Conservation (phyloP, 2,329 filamentous ascomycete genomes). For the Botrytis tulipae region DNA sequence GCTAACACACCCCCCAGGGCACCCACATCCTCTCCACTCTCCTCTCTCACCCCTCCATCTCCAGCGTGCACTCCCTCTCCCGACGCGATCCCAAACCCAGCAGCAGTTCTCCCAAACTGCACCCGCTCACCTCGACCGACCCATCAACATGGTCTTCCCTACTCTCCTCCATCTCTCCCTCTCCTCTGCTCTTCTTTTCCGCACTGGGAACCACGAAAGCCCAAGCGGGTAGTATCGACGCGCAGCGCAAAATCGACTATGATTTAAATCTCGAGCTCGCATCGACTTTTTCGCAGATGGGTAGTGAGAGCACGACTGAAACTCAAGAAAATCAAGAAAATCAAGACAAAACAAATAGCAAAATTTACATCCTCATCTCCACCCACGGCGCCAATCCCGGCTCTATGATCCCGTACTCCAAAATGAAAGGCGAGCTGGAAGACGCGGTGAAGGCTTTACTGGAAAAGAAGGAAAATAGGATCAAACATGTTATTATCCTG, state of each 20-base stretch:
- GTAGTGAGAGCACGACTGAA: slow-evolving; percentile 39
- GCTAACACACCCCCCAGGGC: slow-evolving; percentile 45
- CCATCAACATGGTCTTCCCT: slow-evolving; percentile 64
- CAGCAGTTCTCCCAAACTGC: slow-evolving; percentile 53
- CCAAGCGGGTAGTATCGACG: slow-evolving; percentile 70
- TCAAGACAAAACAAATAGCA: slow-evolving; percentile 53
- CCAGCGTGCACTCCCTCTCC: slow-evolving; percentile 57
- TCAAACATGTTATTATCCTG: slow-evolving; percentile 77
- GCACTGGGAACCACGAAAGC: slow-evolving; percentile 77
- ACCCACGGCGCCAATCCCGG: slow-evolving; percentile 48
- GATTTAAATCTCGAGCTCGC: slow-evolving; percentile 82
- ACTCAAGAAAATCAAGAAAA: slow-evolving; percentile 51
- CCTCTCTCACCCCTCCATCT: slow-evolving; percentile 52
- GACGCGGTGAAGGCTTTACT: slow-evolving; percentile 64
- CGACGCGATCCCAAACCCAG: slow-evolving; percentile 57
- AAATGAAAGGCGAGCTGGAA: slow-evolving; percentile 88
- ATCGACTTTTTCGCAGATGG: slow-evolving; percentile 35
- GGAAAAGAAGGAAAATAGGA: slow-evolving; percentile 44
- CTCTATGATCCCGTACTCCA: slow-evolving; percentile 53
- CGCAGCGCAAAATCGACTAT: slow-evolving; percentile 85
- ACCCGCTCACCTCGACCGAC: slow-evolving; percentile 65
- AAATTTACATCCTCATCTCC: slow-evolving; percentile 56
- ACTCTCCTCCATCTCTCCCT: slow-evolving; percentile 43
- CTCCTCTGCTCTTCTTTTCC: slow-evolving; percentile 68
- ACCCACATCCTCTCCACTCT: slow-evolving; percentile 70